Base-by-base conservation (phyloP, 2,329 filamentous ascomycete species). In the Microthyrium microscopicum region DNA sequence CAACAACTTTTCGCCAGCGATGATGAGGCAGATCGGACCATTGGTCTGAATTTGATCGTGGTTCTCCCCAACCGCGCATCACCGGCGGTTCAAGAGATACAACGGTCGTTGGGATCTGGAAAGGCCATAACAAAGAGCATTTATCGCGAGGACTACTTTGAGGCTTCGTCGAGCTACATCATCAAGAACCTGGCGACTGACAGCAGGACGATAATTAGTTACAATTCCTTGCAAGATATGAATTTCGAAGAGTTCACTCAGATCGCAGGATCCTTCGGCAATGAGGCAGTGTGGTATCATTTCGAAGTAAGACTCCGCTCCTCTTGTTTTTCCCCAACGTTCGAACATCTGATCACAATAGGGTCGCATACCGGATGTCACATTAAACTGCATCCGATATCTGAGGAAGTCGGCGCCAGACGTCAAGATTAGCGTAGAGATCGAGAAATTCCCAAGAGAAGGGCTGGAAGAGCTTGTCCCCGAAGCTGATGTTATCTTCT, bases 401-500 rank as follows among this genome's bases (percentile, higher is more conserved):
- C 48, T 80, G 41, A 66, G 68, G 31, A 45, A 46, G 27, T 45
- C 45, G 19, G 55, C 59, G 34, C 62, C 61, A 18, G 47, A 43
- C 4, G 56, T 61, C 29, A 61, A 45, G 29, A 57, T 82, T 46
- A 83, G 77, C 49, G 70, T 82, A 34, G 78, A 83, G 51, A 57
- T 77, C 26, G 77, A 83, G 55, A 82, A 79, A 48, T 76, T 77
- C 2, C 62, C 61, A 9, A 64, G 77, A 8, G 50, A 54, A 19
- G 73, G 72, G 3, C 58, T 82, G 35, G 54, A 60, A 31, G 58
- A 67, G 19, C 60, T 81, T 30, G 73, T 73, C 18, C 57, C 58
- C 24, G 60, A 66, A 42, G 76, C 74, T 17, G 72, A 82, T 46
- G 64, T 79, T 13, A 68, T 82, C n/a, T 80, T 82, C 49, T 82